These are phyloP conservation scores for Irpex sp. DNA, from an alignment of 1,284 basidiomycete species.

Conservation along the genomic window DNA sequence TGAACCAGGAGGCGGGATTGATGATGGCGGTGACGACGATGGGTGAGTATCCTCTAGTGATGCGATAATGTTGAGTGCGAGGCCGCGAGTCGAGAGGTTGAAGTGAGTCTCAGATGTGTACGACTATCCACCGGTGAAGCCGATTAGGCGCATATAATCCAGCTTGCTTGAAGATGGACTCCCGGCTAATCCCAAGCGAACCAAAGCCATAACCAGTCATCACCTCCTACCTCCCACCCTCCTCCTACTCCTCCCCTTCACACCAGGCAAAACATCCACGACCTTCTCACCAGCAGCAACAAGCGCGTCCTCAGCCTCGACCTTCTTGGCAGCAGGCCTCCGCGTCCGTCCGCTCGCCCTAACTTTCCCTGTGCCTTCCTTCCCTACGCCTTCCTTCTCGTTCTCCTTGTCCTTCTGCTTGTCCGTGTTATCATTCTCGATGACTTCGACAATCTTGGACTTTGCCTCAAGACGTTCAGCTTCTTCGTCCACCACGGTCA, in stretches of 20 bases:
- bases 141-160: too few species aligned
- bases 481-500: not conserved
- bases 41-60: not conserved
- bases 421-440: not conserved
- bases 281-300: too few species aligned
- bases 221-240: not conserved
- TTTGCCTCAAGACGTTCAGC: not conserved
- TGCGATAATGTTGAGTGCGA: not conserved
- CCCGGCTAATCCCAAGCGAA: too few species aligned
- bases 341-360: conserved; percentile 7
- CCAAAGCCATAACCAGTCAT: too few species aligned
- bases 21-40: not conserved
- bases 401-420: conserved; percentile 1
- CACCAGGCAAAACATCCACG: not conserved
- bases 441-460: not conserved
- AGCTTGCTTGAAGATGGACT: too few species aligned
- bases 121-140: too few species aligned
- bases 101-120: too few species aligned
- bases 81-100: too few species aligned
- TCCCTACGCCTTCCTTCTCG: not conserved
- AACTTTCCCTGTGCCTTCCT: not conserved
- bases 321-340: conserved; percentile 9
- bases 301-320: not conserved
- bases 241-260: not conserved
- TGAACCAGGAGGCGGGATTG: not conserved